Percentiles rank a stretch among this genome's conserved stretches.
These are phyloP conservation scores for Paracoccidioides brasiliensis DNA, from an alignment of 2,329 filamentous ascomycete species.

Conservation along the genomic window DNA sequence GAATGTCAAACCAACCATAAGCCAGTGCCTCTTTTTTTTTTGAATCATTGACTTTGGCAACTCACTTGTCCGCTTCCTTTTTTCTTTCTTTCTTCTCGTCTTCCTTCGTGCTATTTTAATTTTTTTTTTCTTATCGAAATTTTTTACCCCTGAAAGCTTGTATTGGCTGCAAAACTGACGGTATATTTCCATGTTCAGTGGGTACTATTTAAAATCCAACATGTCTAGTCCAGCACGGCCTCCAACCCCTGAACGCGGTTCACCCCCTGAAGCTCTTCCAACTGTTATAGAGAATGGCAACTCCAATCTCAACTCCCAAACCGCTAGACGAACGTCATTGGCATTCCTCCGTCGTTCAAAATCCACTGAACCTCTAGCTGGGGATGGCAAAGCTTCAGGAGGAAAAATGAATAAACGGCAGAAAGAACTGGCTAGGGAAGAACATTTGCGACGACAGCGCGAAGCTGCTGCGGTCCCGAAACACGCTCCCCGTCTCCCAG, in stretches of 20 bases:
- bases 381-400: slow-evolving; percentile 36
- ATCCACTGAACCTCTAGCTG: slow-evolving; percentile 45
- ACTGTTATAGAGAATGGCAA: slow-evolving; percentile 25
- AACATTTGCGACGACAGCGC: slow-evolving; percentile 42
- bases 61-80: neutral
- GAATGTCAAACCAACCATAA: neutral
- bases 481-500: slow-evolving; percentile 44
- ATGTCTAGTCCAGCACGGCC: slow-evolving; percentile 15
- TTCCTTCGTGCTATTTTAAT: neutral
- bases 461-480: slow-evolving; percentile 44
- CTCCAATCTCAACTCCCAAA: slow-evolving; percentile 6
- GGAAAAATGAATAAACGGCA: slow-evolving; percentile 24
- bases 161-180: neutral
- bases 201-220: slow-evolving; percentile 1
- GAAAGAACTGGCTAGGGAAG: slow-evolving; percentile 31
- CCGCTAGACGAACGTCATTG: slow-evolving; percentile 36
- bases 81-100: neutral
- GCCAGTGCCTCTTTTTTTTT: neutral
- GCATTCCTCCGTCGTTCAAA: slow-evolving; percentile 55
- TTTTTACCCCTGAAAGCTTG: neutral
- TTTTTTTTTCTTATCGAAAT: neutral
- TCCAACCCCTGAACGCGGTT: slow-evolving; percentile 22
- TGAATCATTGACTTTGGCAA: neutral
- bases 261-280: slow-evolving; percentile 23
- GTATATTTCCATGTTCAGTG: neutral